These are phyloP conservation scores for Glonium stellatum DNA, from an alignment of 495 filamentous ascomycete genomes.

Conservation along the genomic window DNA sequence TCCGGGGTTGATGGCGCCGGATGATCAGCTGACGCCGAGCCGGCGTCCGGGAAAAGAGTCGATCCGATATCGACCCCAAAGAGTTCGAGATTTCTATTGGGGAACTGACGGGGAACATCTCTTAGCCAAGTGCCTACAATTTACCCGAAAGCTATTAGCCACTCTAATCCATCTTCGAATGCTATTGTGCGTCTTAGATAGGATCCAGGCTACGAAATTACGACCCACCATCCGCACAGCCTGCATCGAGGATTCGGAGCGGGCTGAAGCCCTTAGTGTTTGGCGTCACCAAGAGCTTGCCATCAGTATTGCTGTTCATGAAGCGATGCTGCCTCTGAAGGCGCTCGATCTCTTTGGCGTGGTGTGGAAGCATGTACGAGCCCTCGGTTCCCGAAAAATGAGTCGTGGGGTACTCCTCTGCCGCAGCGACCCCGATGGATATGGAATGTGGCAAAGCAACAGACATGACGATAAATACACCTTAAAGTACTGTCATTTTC, in stretches of 20 bases:
- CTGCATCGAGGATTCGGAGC: conserved; percentile 11
- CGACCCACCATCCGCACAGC: conserved; percentile 6
- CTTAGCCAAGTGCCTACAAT: neutral
- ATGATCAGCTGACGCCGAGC: neutral
- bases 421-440: neutral
- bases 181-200: neutral
- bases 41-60: conserved; percentile 9
- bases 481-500: neutral
- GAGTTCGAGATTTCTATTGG: neutral
- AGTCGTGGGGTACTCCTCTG: neutral
- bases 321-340: conserved; percentile 13
- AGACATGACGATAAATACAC: neutral
- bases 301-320: conserved; percentile 7
- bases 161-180: neutral
- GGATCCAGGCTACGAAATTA: neutral
- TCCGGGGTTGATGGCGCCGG: neutral
- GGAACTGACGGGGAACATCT: neutral
- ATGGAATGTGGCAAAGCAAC: neutral
- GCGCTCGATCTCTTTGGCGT: conserved; percentile 13
- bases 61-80: conserved; percentile 15
- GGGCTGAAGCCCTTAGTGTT: conserved; percentile 1
- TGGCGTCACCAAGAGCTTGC: neutral
- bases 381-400: conserved; percentile 12
- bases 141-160: neutral
- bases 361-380: conserved; percentile 14